phyloP scores from a whole-genome alignment of 257 asterid genomes.

The Fraxinus excelsior region DNA sequence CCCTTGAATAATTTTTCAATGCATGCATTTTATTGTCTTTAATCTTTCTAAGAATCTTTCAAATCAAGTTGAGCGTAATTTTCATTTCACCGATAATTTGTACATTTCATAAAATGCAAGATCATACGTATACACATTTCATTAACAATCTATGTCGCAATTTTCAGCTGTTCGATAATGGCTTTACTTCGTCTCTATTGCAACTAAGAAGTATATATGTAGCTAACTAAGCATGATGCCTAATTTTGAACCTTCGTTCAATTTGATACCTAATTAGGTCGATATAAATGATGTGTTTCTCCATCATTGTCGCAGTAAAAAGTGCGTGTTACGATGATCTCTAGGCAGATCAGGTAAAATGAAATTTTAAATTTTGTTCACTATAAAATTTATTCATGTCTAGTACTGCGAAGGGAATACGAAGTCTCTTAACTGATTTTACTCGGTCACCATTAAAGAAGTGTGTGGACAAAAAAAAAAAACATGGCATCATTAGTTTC shows the following conservation, averaged over 20 bases:
- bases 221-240: slow-evolving; percentile 10
- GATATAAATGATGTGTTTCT: background rate
- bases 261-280: background rate
- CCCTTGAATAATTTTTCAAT: background rate
- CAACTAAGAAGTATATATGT: background rate
- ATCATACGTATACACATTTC: background rate
- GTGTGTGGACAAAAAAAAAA: background rate
- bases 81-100: background rate
- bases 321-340: background rate
- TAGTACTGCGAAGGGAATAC: background rate
- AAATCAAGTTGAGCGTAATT: background rate
- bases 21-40: background rate
- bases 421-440: background rate
- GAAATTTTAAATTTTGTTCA: no score
- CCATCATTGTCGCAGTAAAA: background rate
- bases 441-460: background rate
- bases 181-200: background rate
- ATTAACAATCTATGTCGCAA: background rate
- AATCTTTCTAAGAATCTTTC: background rate
- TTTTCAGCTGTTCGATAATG: background rate
- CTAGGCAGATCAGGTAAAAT: background rate
- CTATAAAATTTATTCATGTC: background rate
- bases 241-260: slow-evolving; percentile 6
- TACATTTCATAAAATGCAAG: background rate
- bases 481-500: background rate